phyloP scores from a whole-genome alignment of 2,329 filamentous ascomycete species.

The Stachybotrys chartarum region DNA sequence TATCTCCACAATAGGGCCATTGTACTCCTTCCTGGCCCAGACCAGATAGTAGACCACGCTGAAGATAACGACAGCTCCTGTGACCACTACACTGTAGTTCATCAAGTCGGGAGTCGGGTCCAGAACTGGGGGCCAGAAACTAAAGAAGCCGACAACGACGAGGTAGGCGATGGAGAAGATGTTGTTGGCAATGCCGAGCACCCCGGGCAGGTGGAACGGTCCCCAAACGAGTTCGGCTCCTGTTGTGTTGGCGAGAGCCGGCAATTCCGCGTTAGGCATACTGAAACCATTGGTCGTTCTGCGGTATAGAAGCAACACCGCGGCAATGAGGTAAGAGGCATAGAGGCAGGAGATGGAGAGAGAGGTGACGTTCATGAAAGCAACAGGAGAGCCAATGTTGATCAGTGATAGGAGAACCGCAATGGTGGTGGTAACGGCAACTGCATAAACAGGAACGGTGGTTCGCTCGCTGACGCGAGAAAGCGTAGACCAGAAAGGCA shows the following conservation, averaged over 20 bases:
- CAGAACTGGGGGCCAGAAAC: constrained; percentile 38
- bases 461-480: constrained; percentile 18
- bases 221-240: constrained; percentile 38
- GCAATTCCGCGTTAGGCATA: constrained; percentile 14
- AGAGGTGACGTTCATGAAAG: constrained; percentile 21
- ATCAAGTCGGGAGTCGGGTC: constrained; percentile 25
- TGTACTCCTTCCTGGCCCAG: constrained; percentile 33
- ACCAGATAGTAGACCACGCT: constrained; percentile 38
- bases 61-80: constrained; percentile 31
- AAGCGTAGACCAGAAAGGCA: constrained; percentile 21
- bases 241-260: constrained; percentile 19
- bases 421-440: constrained; percentile 16
- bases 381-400: constrained; percentile 22
- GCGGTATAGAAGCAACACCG: constrained; percentile 18
- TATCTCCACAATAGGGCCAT: constrained; percentile 32
- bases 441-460: constrained; percentile 18
- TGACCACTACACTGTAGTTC: constrained; percentile 42
- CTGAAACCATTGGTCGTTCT: constrained; percentile 17
- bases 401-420: constrained; percentile 22
- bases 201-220: constrained; percentile 44
- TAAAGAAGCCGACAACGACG: constrained; percentile 49
- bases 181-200: constrained; percentile 46
- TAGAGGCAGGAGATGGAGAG: constrained; percentile 21
- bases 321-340: constrained; percentile 20
- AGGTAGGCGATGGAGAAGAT: constrained; percentile 45